Conservation (phyloP, 2,329 filamentous ascomycete genomes). For the Dothistroma pini region DNA sequence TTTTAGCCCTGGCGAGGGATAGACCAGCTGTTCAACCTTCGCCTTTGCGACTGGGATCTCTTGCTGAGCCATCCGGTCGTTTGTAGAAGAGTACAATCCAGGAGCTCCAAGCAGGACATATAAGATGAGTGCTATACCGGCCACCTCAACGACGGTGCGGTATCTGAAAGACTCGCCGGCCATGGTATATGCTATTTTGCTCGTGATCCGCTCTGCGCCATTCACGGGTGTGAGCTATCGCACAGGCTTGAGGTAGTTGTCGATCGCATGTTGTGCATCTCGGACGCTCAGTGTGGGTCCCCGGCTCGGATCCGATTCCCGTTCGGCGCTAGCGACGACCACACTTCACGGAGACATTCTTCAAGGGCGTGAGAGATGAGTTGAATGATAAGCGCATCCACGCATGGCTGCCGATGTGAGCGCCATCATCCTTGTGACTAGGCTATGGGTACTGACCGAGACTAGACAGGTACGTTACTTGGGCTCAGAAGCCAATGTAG, state of each 20-base stretch:
- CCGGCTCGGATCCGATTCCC: background rate
- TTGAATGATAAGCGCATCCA: background rate
- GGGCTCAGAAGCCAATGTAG: background rate
- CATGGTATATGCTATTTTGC: background rate
- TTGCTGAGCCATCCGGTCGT: background rate
- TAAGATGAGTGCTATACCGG: conserved; percentile 30
- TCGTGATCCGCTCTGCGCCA: background rate
- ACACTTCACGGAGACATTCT: background rate
- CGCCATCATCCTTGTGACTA: background rate
- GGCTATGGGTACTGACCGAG: background rate
- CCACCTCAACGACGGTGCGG: conserved; percentile 33
- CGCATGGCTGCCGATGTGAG: conserved; percentile 7
- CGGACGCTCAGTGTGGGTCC: background rate
- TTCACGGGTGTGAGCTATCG: background rate
- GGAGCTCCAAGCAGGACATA: conserved; percentile 34
- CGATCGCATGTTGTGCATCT: background rate
- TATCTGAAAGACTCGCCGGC: conserved; percentile 20
- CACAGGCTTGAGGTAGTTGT: background rate
- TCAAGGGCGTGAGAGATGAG: conserved; percentile 4
- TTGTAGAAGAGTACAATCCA: conserved; percentile 18
- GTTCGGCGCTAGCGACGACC: background rate
- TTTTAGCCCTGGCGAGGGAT: conserved; percentile 38
- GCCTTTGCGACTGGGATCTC: conserved; percentile 20
- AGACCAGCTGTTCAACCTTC: conserved; percentile 39
- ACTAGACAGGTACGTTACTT: background rate